A percentile compares a stretch with the other conserved stretches of the same genome.
Evolutionary conservation across 2,329 filamentous ascomycete genomes (phyloP).

Genomic region (Raffaelea albimanens): DNA sequence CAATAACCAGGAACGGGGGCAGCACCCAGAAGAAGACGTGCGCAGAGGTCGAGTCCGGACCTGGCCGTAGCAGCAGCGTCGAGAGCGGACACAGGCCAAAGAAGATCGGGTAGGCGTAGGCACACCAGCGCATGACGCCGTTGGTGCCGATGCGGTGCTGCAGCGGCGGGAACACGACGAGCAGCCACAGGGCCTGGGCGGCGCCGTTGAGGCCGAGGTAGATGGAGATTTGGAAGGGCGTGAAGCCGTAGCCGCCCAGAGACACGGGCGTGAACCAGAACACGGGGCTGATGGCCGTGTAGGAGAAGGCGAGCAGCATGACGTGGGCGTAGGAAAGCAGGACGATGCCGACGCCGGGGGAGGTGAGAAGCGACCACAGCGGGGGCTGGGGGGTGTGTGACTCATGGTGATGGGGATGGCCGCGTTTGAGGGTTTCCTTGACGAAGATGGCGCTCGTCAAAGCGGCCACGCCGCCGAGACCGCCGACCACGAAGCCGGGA

Average conservation of each 20-base stretch:
- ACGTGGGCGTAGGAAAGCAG: conserved; percentile 57
- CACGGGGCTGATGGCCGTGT: conserved; percentile 61
- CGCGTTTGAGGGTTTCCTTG: conserved; percentile 46
- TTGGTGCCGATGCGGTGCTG: conserved; percentile 59
- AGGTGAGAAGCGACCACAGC: conserved; percentile 43
- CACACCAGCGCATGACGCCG: conserved; percentile 51
- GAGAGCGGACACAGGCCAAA: conserved; percentile 44
- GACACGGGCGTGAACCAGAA: conserved; percentile 55
- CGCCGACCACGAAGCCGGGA: conserved; percentile 47
- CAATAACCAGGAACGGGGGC: conserved; percentile 37
- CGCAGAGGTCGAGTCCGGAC: conserved; percentile 24
- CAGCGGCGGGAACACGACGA: conserved; percentile 59
- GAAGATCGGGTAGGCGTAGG: conserved; percentile 52
- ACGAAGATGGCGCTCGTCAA: conserved; percentile 45
- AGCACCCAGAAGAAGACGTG: conserved; percentile 47
- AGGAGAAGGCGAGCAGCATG: conserved; percentile 60
- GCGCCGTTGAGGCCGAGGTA: conserved; percentile 56
- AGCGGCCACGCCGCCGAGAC: conserved; percentile 43
- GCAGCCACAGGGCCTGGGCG: conserved; percentile 61
- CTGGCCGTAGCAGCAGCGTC: conserved; percentile 44
- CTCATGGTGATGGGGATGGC: neutral
- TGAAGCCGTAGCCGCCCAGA: conserved; percentile 58
- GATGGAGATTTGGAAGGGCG: conserved; percentile 52
- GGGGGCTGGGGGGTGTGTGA: neutral
- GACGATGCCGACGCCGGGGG: conserved; percentile 56